phyloP scores from a whole-genome alignment of 2,329 filamentous ascomycete species.

The Dothistroma pini region DNA sequence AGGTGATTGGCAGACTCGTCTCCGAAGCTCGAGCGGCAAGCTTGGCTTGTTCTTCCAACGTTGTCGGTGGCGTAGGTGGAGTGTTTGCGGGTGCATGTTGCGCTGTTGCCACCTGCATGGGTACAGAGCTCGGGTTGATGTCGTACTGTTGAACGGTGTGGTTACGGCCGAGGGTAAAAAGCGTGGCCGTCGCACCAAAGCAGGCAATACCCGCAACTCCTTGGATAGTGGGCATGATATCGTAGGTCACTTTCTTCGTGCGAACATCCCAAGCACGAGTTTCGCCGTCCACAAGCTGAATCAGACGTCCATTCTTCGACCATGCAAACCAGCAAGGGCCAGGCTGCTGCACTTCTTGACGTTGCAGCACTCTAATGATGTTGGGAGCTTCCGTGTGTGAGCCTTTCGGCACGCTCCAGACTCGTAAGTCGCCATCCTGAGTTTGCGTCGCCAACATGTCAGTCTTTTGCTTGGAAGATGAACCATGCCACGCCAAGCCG shows the following conservation, averaged over 20 bases:
- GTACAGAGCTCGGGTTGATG: slow-evolving; percentile 66
- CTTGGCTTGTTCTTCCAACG: slow-evolving; percentile 66
- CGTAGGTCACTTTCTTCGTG: slow-evolving; percentile 93
- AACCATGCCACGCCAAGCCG: slow-evolving; percentile 90
- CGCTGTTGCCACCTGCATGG: slow-evolving; percentile 77
- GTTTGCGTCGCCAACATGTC: slow-evolving; percentile 97
- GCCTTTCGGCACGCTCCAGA: slow-evolving; percentile 93
- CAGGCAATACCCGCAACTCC: slow-evolving; percentile 78
- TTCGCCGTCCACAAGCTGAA: slow-evolving; percentile 86
- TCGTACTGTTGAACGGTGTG: slow-evolving; percentile 95
- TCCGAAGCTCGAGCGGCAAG: no score
- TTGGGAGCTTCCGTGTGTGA: slow-evolving; percentile 66
- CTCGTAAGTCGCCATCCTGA: slow-evolving; percentile 82
- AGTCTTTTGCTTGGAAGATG: slow-evolving; percentile 90
- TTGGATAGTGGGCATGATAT: slow-evolving; percentile 79
- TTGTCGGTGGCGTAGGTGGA: slow-evolving; percentile 78
- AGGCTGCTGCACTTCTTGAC: slow-evolving; percentile 66
- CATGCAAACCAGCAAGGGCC: slow-evolving; percentile 95
- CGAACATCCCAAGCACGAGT: slow-evolving; percentile 95
- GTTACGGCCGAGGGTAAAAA: slow-evolving; percentile 86
- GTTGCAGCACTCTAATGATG: slow-evolving; percentile 81
- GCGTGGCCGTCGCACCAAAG: slow-evolving; percentile 82
- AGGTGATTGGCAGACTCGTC: slow-evolving; percentile 32
- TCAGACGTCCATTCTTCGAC: slow-evolving; percentile 96
- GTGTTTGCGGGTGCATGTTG: slow-evolving; percentile 78